phyloP scores from a whole-genome alignment of 2,329 filamentous ascomycete species.

The Trichoderma asperellum region DNA sequence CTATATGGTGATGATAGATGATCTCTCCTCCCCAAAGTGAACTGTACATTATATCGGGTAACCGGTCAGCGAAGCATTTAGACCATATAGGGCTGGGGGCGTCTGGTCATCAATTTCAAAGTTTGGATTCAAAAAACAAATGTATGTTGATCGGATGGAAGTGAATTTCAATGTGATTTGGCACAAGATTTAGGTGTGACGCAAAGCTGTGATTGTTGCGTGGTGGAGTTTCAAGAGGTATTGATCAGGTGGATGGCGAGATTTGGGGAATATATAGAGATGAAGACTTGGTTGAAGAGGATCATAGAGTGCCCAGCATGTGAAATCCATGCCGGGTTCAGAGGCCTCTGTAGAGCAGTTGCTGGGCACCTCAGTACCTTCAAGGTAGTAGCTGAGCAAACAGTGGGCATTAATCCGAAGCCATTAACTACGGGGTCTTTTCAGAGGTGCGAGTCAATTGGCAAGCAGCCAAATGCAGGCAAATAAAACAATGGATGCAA shows the following conservation, averaged over 20 bases:
- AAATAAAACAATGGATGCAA: not conserved
- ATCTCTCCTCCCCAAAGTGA: conserved; percentile 57
- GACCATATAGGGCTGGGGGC: conserved; percentile 45
- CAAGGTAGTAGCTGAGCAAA: not conserved
- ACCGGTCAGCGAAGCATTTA: conserved; percentile 50
- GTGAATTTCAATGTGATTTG: conserved; percentile 7
- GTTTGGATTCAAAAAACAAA: conserved; percentile 18
- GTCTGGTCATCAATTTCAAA: conserved; percentile 30
- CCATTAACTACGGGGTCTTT: not conserved
- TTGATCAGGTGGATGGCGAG: not conserved
- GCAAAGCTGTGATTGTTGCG: not conserved
- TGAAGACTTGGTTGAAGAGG: not conserved
- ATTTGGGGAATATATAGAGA: not conserved
- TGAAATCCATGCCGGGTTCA: not conserved
- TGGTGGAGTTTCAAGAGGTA: not conserved
- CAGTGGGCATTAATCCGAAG: not conserved
- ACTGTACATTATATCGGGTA: conserved; percentile 56
- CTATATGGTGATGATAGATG: conserved; percentile 47
- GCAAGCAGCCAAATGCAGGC: not conserved
- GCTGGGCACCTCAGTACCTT: not conserved
- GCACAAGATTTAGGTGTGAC: not conserved
- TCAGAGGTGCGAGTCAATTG: not conserved
- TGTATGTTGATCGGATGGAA: not conserved
- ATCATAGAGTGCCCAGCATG: not conserved
- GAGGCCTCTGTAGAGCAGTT: not conserved